Conservation (phyloP, 1,284 basidiomycete genomes). For the Papiliotrema nemorosa region DNA sequence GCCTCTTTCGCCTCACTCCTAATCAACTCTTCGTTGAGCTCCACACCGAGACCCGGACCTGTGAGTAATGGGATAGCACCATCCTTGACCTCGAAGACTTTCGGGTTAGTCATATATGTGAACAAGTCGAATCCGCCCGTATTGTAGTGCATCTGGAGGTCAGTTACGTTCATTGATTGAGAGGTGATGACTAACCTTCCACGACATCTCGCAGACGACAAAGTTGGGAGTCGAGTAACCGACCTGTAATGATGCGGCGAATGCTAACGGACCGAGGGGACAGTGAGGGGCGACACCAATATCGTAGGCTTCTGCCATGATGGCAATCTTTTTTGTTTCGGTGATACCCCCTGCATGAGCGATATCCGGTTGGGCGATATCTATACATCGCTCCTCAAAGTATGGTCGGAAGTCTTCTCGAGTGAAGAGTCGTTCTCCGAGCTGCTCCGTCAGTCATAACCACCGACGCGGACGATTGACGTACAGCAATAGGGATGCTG, state of each 20-base stretch:
- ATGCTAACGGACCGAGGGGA: constrained; percentile 59
- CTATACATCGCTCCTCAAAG: constrained; percentile 60
- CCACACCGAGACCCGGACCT: constrained; percentile 65
- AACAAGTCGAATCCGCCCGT: constrained; percentile 62
- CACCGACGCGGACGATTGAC: constrained; percentile 3
- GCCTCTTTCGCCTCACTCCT: constrained; percentile 53
- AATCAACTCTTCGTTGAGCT: constrained; percentile 65
- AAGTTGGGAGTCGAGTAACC: constrained; percentile 50
- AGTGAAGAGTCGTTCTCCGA: constrained; percentile 68
- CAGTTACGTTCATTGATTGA: not conserved
- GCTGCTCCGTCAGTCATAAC: constrained; percentile 20
- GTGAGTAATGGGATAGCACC: constrained; percentile 60
- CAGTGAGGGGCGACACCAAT: constrained; percentile 52
- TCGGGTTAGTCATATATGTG: constrained; percentile 57
- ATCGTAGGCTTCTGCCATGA: constrained; percentile 59
- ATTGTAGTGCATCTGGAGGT: constrained; percentile 66
- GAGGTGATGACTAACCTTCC: constrained; percentile 28
- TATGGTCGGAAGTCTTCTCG: constrained; percentile 68
- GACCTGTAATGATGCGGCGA: constrained; percentile 58
- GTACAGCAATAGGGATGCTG: constrained; percentile 51
- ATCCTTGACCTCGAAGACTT: constrained; percentile 61
- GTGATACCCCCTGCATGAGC: constrained; percentile 61
- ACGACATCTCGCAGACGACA: constrained; percentile 50
- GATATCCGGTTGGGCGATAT: constrained; percentile 73
- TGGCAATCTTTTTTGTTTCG: constrained; percentile 65